Base-by-base conservation (phyloP, 352 stramenopile genomes). In the Globisporangium megalacanthum region DNA sequence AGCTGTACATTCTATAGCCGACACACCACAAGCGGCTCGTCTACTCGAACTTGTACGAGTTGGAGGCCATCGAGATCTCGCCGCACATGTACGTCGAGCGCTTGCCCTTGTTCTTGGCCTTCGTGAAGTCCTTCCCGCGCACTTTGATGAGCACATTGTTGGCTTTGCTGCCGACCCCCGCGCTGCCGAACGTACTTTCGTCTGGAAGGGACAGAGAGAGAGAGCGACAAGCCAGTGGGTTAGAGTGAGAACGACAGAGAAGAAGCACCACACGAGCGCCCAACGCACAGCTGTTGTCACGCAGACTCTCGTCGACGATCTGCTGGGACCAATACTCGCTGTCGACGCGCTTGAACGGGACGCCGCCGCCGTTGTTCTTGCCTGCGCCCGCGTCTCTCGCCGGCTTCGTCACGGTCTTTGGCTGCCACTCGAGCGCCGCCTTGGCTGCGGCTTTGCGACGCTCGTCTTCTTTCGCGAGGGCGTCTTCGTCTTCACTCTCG, bases 61-160 rank as follows among this genome's bases (percentile, higher is more conserved):
- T 96, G 56, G 88, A 97, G 6, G 68, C 87, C 79, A 98, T 92
- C 51, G 84, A 89, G 64, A 99, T 98, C 46, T 79, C 67, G 44
- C 95, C 95, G 49, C 94, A 97, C 72, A 95, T 89, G 80, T 99
- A 99, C 56, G 78, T 97, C 48, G 94, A 92, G 54, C 97, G 85
- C 86, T 99, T 99, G 74, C 98, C 96, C 78, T 99, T 99, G 61
- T 98, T 99, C 81, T 99, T 99, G 65, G 99, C 98, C 60, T 98
- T 96, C 49, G 96, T 96, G 69, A 99, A 99, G 73, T 99, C 96
- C 76, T 99, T 99, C 42, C 98, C 98, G 59, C 96, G 87, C 49
- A 99, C 96, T 61, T 97, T 96, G 54, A 99, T 73, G 36, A 99
- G 80, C 56, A 98, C 97, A 68, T 98, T 94, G 73, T 94, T 98